Conservation (phyloP, 148 eudicot species). For the Persicaria maculosa region DNA sequence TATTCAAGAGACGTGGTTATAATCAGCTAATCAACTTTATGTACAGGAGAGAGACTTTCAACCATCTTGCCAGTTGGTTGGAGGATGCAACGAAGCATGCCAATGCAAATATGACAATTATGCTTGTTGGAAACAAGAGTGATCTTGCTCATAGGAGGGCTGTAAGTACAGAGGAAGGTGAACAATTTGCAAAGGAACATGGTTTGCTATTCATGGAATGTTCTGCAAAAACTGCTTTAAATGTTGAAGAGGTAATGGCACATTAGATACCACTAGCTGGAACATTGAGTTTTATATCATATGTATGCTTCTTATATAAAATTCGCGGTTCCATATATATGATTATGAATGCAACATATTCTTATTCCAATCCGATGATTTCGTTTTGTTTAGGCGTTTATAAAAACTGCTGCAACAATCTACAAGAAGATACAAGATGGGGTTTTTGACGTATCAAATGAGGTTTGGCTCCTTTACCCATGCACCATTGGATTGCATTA, state of each 20-base stretch:
- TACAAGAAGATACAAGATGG: slow-evolving; percentile 53
- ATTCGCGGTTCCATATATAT: not conserved
- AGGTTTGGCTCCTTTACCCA: slow-evolving; percentile 21
- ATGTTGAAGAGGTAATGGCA: slow-evolving; percentile 42
- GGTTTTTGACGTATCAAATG: slow-evolving; percentile 43
- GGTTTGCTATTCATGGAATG: slow-evolving; percentile 53
- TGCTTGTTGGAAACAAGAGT: slow-evolving; percentile 48
- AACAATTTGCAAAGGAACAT: slow-evolving; percentile 52
- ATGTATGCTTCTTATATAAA: not conserved
- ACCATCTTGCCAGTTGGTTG: slow-evolving; percentile 57
- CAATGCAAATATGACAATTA: slow-evolving; percentile 49
- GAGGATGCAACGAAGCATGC: slow-evolving; percentile 59
- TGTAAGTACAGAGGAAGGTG: slow-evolving; percentile 52
- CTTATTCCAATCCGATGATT: slow-evolving; percentile 4
- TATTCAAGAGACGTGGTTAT: not conserved
- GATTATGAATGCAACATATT: not conserved
- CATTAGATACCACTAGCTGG: not conserved
- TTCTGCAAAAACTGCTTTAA: slow-evolving; percentile 52
- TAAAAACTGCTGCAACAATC: slow-evolving; percentile 41
- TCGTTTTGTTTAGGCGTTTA: slow-evolving; percentile 31
- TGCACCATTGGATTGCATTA: not conserved
- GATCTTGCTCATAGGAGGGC: slow-evolving; percentile 54
- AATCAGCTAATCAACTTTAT: not conserved
- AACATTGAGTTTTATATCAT: not conserved
- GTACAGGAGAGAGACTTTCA: slow-evolving; percentile 52